Evolutionary conservation across 1,284 basidiomycete species (phyloP).

Genomic region (Ustilago esculenta): DNA sequence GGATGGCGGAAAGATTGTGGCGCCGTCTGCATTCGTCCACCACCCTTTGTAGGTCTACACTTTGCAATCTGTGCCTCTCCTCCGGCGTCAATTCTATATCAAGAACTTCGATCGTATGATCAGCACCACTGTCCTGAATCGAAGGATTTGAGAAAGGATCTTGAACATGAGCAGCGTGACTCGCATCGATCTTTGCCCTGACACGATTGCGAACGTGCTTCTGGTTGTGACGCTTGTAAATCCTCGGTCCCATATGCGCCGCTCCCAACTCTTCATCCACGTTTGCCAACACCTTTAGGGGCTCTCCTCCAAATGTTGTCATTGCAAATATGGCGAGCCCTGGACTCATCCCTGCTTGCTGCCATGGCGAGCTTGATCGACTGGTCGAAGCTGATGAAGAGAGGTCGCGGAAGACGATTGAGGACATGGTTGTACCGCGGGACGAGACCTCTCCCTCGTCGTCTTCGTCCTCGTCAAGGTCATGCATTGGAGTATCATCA

Average conservation of each 20-base stretch:
- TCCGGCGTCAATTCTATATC: neutral
- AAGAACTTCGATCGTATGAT: too few relatives aligned
- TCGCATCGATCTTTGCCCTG: conserved; percentile 28
- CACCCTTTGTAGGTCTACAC: conserved; percentile 23
- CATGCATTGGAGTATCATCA: conserved; percentile 14
- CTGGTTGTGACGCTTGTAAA: conserved; percentile 44
- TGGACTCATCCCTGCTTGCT: conserved; percentile 26
- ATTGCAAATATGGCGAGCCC: conserved; percentile 38
- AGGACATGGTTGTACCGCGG: conserved; percentile 47
- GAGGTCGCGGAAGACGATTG: conserved; percentile 44
- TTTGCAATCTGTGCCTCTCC: conserved; percentile 3
- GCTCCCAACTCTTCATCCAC: conserved; percentile 42
- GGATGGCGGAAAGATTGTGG: conserved; percentile 8
- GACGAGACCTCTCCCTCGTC: conserved; percentile 36
- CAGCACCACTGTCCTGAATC: neutral
- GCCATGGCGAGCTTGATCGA: conserved; percentile 27
- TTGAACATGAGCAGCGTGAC: conserved; percentile 1
- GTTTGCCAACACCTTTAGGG: conserved; percentile 32
- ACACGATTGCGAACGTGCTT: conserved; percentile 28
- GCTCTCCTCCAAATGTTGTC: conserved; percentile 38
- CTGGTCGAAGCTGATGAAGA: conserved; percentile 20
- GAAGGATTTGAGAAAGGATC: too few relatives aligned
- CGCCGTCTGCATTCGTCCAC: conserved; percentile 29
- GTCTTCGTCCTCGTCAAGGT: conserved; percentile 5
- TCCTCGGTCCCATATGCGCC: conserved; percentile 47